phyloP scores from a whole-genome alignment of 345 rosid species.

The Eucalyptus shirleyi region DNA sequence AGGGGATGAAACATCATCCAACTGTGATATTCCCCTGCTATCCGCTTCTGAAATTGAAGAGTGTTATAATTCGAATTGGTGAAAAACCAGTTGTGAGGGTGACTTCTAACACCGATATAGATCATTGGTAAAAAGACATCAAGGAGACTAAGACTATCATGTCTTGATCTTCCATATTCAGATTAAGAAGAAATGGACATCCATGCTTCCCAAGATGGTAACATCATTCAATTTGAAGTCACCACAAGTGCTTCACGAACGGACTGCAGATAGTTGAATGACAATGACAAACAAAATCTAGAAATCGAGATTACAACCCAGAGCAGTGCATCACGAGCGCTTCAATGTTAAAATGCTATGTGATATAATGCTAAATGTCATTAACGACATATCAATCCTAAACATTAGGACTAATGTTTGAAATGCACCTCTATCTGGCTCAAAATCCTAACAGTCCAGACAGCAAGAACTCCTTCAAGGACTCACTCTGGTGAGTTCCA shows the following conservation, averaged over 20 bases:
- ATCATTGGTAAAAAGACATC: neutral
- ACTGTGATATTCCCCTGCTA: neutral
- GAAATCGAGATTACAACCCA: neutral
- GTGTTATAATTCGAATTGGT: neutral
- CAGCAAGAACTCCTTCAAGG: neutral
- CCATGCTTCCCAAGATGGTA: neutral
- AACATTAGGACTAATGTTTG: neutral
- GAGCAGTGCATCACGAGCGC: neutral
- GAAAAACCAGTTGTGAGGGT: neutral
- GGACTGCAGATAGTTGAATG: neutral
- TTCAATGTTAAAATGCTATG: neutral
- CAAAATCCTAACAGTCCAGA: neutral
- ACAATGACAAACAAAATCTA: neutral
- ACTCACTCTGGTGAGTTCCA: neutral
- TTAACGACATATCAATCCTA: neutral
- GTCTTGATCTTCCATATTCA: neutral
- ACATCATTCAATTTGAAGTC: neutral
- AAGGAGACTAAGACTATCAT: neutral
- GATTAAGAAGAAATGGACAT: neutral
- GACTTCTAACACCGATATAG: neutral
- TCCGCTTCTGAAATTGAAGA: neutral
- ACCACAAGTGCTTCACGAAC: neutral
- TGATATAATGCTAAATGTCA: neutral
- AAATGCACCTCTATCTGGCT: neutral
- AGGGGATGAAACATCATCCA: neutral